Base-by-base conservation (phyloP, 768 basidiomycete genomes). In the Auricularia sp. region DNA sequence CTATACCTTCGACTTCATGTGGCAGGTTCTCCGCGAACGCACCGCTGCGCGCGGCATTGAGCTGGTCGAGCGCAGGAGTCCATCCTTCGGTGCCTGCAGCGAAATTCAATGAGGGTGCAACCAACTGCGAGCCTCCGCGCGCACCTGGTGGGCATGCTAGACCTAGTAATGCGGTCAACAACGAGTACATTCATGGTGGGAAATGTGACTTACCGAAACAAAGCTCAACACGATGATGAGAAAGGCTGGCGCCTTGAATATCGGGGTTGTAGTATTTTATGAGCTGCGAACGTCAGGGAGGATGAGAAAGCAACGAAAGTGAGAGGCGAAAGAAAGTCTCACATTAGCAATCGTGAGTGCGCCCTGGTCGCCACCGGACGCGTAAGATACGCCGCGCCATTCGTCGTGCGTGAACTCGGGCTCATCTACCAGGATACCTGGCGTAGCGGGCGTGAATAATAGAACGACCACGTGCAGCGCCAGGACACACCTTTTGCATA, bases 281-380 rank as follows among this genome's bases (percentile, higher is more conserved):
- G 1, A 67, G 60, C 68, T 68, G 47, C 2, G 47, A 8, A 1
- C 18, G 14, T 61, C 16, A 11, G 39, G 39, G 11, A 3, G 34
- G n/a, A 16, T 33, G 51, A 33, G 56, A 33, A 43, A 33, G 21
- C 18, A 3, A 44, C 43, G 10, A 1, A 3, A 1, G 18, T 12
- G 53, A 29, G 56, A 59, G 10, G 14, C 16, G 42, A 33, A 11
- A 33, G 14, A 47, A 47, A 62, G 1, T 63, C 67, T n/a, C 35
- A 69, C 70, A 62, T 69, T 68, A n/a, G 70, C 67, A 29, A 71
- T 61, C 6, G 70, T 69, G 23, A 71, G 59, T 8, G 68, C 67
- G 18, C 66, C 68, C 2, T 42, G 7, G 60, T 71, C 70, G 14
- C 61, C 67, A 7, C 70, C 70, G 12, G 59, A 67, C 1, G 68